phyloP scores from a whole-genome alignment of 2,329 filamentous ascomycete species.

The Phialocephala sp. region DNA sequence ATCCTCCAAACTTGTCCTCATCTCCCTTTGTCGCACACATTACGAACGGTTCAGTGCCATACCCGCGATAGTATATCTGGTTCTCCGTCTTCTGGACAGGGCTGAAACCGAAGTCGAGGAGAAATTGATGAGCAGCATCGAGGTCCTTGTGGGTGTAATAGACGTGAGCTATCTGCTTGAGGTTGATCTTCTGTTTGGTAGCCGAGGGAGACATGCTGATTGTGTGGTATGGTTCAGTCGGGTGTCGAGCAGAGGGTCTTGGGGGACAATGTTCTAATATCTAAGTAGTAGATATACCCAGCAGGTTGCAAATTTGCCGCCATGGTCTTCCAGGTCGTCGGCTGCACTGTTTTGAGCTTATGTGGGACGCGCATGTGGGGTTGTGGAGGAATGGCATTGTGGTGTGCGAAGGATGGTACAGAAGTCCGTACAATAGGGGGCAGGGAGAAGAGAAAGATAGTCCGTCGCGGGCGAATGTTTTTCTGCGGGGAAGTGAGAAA shows the following conservation, averaged over 20 bases:
- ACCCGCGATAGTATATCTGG: conserved; percentile 64
- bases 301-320: conserved; percentile 1
- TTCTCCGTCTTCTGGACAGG: conserved; percentile 35
- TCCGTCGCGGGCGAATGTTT: conserved; percentile 1
- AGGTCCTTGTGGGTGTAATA: conserved; percentile 38
- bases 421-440: neutral
- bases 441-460: neutral
- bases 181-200: conserved; percentile 41
- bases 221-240: conserved; percentile 7
- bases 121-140: conserved; percentile 32
- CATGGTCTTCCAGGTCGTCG: neutral
- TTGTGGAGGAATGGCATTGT: conserved; percentile 13
- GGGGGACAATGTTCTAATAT: neutral
- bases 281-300: conserved; percentile 2
- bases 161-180: conserved; percentile 38
- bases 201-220: conserved; percentile 33
- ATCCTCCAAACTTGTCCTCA: conserved; percentile 59
- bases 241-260: neutral
- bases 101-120: conserved; percentile 38
- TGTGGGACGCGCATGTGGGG: conserved; percentile 21
- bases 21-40: conserved; percentile 57
- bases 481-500: neutral
- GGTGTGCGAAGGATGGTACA: neutral
- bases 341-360: conserved; percentile 8
- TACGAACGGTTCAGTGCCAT: conserved; percentile 64